These are phyloP conservation scores for Cadophora sp. DNA, from an alignment of 2,329 filamentous ascomycete species.

Conservation along the genomic window DNA sequence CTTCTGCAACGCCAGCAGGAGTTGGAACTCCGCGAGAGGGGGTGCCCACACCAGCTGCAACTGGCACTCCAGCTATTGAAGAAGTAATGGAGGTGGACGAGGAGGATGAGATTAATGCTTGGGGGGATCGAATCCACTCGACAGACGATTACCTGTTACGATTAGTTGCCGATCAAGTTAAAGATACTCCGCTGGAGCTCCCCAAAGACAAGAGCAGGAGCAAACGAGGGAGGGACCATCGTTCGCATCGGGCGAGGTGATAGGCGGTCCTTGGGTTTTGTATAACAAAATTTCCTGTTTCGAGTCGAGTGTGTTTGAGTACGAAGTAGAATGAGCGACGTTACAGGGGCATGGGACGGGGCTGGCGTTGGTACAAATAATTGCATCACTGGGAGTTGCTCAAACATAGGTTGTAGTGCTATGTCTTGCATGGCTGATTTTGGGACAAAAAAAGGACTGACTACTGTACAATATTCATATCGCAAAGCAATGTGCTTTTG, in stretches of 20 bases:
- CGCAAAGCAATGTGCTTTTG: background rate
- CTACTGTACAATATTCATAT: conserved; percentile 11
- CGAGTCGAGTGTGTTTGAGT: conserved; percentile 33
- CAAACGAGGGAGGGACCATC: conserved; percentile 52
- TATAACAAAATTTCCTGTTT: conserved; percentile 32
- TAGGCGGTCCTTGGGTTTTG: conserved; percentile 25
- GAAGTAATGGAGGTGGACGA: conserved; percentile 42
- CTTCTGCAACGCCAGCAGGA: conserved; percentile 41
- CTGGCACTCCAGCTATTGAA: conserved; percentile 34
- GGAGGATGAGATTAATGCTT: conserved; percentile 63
- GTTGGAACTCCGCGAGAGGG: conserved; percentile 41
- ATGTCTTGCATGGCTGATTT: conserved; percentile 9
- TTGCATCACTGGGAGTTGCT: conserved; percentile 32
- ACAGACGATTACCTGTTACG: conserved; percentile 80
- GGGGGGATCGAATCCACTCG: conserved; percentile 62
- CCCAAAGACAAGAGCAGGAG: conserved; percentile 70
- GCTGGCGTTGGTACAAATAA: conserved; percentile 28
- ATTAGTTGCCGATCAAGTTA: conserved; percentile 68
- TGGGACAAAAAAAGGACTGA: background rate
- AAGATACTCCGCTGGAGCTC: conserved; percentile 65
- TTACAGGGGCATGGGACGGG: conserved; percentile 36
- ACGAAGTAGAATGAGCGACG: conserved; percentile 29
- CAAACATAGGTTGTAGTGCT: conserved; percentile 12
- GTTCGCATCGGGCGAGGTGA: conserved; percentile 42
- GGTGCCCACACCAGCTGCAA: conserved; percentile 52